These are phyloP conservation scores for Candida oleophila DNA, from an alignment of 805 yeast species.

Conservation along the genomic window DNA sequence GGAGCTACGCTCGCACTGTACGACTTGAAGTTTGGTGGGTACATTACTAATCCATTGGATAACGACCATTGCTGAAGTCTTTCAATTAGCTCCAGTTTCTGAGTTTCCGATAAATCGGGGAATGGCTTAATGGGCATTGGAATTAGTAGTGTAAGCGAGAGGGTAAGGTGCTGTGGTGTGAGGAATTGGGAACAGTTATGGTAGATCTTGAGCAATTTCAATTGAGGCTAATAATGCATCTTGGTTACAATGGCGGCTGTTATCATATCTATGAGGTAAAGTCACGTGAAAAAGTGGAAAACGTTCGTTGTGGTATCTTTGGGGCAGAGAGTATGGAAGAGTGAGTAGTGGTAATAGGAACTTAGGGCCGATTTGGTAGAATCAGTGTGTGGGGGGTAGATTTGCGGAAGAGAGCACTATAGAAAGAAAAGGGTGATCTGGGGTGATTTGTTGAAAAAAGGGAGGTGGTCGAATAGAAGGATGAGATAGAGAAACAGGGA, in stretches of 20 bases:
- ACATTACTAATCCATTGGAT: conserved; percentile 79
- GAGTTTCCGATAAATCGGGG: conserved; percentile 28
- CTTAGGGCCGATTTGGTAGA: no score
- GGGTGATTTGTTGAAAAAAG: no score
- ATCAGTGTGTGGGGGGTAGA: no score
- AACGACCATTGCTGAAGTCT: conserved; percentile 72
- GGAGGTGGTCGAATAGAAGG: no score
- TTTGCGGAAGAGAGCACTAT: no score
- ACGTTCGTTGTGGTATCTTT: background rate
- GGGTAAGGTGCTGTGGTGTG: background rate
- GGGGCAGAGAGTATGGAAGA: background rate
- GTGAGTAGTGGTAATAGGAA: no score
- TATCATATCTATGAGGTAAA: background rate
- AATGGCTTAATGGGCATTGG: conserved; percentile 22
- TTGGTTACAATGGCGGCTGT: no score
- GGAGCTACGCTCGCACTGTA: conserved; percentile 70
- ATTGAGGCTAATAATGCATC: no score
- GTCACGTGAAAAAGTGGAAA: background rate
- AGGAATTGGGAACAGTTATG: background rate
- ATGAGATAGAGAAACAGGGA: no score
- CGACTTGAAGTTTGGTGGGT: conserved; percentile 55
- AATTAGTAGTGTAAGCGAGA: background rate
- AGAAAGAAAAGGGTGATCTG: no score
- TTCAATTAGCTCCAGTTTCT: conserved; percentile 36
- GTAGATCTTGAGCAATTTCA: no score